Evolutionary conservation across 2,329 filamentous ascomycete species (phyloP), one percentile per base, ranked within the genome.

Genomic region (Westerdykella ornata): DNA sequence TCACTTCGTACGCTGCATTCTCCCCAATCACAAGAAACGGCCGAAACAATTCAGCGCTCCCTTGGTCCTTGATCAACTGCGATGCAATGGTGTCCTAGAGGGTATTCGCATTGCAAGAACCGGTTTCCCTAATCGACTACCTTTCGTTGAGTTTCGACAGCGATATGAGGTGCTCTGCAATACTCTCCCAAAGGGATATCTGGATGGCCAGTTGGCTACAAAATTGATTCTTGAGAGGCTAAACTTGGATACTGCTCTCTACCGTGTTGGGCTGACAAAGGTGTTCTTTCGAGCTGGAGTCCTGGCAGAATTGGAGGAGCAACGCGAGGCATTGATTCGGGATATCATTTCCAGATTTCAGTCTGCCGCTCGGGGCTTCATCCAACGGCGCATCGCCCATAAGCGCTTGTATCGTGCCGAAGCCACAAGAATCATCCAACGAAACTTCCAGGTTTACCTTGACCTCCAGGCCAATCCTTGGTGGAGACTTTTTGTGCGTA

Each of bases 11-110:
- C 85, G 92, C 35, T 98, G 92, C 62, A 98, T 98, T 47, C 75
- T 98, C 45, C 94, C 92, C 3, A 98, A 98, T 60, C 92, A 98
- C 72, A 96, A 95, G 68, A 98, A 98, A 68, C 79, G 83, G 17
- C 88, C 92, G 0, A 98, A 98, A 67, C 85, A 89, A 60, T 88
- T 97, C 66, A 86, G 85, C 59, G 87, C 86, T 3, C 80, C 88
- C 2, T 78, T 98, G n/a, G 94, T 98, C 1, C 76, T 98, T 5
- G 92, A 98, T 58, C 94, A 98, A 64, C 72, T 98, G n/a, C 82
- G 92, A 39, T 98, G 92, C 69, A 98, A 98, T 63, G 92, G 92
- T 84, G 92, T 98, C 2, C 75, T 98, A n/a, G 92, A 98, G 69
- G 92, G 92, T 47, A 98, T 98, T 59, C 81, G 92, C 46, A 98